A percentile compares a stretch with the other conserved stretches of the same genome.
Conservation (phyloP, 352 stramenopile species). For the Sclerospora graminicola region DNA sequence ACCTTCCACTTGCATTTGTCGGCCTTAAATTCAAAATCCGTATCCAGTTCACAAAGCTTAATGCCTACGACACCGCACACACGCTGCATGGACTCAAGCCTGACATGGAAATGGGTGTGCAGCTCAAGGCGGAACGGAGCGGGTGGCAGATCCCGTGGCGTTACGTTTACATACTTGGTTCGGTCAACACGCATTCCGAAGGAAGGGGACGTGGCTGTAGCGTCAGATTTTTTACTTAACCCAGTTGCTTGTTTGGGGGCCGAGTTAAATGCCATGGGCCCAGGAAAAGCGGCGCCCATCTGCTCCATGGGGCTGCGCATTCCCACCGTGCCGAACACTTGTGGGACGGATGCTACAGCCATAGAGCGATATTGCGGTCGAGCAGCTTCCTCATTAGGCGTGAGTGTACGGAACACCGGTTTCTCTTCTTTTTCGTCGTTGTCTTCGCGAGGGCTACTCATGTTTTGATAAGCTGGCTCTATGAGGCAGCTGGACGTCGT, state of each 20-base stretch:
- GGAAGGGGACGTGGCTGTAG: conserved; percentile 18
- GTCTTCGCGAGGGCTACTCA: conserved; percentile 22
- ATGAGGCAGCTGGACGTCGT: neutral
- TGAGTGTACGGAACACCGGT: conserved; percentile 36
- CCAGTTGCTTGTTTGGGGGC: conserved; percentile 24
- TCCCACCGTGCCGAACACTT: conserved; percentile 32
- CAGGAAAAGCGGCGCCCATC: conserved; percentile 30
- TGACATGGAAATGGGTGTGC: conserved; percentile 85
- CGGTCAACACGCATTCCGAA: conserved; percentile 53
- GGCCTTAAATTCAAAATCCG: conserved; percentile 76
- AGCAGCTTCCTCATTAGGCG: conserved; percentile 36
- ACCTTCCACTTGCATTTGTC: conserved; percentile 88
- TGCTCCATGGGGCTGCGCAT: conserved; percentile 14
- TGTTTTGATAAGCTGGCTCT: conserved; percentile 2
- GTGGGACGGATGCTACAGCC: conserved; percentile 25
- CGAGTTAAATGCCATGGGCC: conserved; percentile 32
- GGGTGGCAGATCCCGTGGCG: conserved; percentile 53
- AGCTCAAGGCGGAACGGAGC: conserved; percentile 75
- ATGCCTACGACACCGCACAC: conserved; percentile 66
- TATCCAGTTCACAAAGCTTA: conserved; percentile 79
- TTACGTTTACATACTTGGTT: conserved; percentile 71
- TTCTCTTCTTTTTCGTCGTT: conserved; percentile 65
- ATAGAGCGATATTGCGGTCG: conserved; percentile 51
- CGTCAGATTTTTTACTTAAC: conserved; percentile 15
- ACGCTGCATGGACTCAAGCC: conserved; percentile 59